Evolutionary conservation across 176 grass and related monocot genomes (phyloP).

Genomic region (Phoenix roebelenii): DNA sequence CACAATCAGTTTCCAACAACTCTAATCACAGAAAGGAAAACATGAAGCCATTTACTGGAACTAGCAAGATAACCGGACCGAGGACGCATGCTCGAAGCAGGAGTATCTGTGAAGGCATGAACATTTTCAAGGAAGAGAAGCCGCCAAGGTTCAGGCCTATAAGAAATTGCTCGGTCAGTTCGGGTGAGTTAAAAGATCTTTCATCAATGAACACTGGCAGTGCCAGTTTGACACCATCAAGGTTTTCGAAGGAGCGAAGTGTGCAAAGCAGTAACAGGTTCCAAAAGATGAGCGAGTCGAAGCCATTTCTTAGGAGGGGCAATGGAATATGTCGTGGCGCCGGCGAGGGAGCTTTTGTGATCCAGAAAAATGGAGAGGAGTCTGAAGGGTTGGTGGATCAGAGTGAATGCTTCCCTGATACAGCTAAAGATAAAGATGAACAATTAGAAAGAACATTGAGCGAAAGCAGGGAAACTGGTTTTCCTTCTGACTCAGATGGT

Average conservation of each 20-base stretch:
- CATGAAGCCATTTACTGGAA: background rate
- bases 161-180: background rate
- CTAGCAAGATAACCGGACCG: background rate
- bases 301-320: slow-evolving; percentile 39
- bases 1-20: background rate
- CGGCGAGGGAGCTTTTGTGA: background rate
- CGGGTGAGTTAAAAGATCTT: slow-evolving; percentile 7
- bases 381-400: slow-evolving; percentile 25
- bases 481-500: background rate
- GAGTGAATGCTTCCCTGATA: background rate
- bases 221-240: background rate
- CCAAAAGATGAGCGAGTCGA: slow-evolving; percentile 12
- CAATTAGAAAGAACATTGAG: background rate
- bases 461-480: background rate
- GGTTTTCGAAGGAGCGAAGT: slow-evolving; percentile 22
- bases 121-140: background rate
- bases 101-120: background rate
- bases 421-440: background rate
- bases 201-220: background rate
- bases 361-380: slow-evolving; percentile 1
- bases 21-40: slow-evolving; percentile 14
- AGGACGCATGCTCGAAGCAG: slow-evolving; percentile 1
- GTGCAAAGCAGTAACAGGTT: background rate
- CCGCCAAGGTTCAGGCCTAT: background rate
- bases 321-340: slow-evolving; percentile 23